Conservation (phyloP, 208 protist species). For the Leishmania tropica region DNA sequence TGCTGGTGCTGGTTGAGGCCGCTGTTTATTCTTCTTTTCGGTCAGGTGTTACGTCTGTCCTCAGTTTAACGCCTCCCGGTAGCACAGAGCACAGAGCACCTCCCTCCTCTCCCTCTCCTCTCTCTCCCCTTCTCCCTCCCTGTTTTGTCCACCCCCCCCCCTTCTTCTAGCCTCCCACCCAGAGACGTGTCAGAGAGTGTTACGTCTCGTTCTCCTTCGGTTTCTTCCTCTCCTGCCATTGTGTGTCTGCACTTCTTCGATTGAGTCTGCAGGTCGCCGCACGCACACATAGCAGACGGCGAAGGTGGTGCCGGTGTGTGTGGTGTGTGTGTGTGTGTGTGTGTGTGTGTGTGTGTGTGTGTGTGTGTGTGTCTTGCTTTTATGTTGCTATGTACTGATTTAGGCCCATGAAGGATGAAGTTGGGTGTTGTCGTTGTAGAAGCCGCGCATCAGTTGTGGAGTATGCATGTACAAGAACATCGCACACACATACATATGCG, state of each 20-base stretch:
- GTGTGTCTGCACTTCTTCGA: neutral
- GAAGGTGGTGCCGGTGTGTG: too few species aligned
- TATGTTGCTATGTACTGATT: constrained; percentile 16
- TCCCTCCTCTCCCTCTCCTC: too few species aligned
- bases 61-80: neutral
- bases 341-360: too few species aligned
- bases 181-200: neutral
- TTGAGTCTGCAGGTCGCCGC: too few species aligned
- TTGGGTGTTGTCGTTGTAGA: constrained; percentile 7
- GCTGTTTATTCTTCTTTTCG: neutral
- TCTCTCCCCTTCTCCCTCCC: neutral
- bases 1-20: neutral
- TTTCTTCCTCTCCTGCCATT: neutral
- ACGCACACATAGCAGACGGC: neutral
- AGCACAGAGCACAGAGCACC: neutral
- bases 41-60: neutral
- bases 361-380: too few species aligned
- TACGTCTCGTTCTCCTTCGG: too few species aligned
- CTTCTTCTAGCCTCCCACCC: neutral
- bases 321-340: too few species aligned
- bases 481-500: neutral
- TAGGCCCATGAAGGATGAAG: neutral
- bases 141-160: neutral
- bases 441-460: neutral
- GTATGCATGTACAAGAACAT: neutral